Percentiles rank a stretch among this genome's conserved stretches.
These are phyloP conservation scores for Chlamydomonas reinhardtii DNA, from an alignment of 163 green algal genomes.

Conservation along the genomic window DNA sequence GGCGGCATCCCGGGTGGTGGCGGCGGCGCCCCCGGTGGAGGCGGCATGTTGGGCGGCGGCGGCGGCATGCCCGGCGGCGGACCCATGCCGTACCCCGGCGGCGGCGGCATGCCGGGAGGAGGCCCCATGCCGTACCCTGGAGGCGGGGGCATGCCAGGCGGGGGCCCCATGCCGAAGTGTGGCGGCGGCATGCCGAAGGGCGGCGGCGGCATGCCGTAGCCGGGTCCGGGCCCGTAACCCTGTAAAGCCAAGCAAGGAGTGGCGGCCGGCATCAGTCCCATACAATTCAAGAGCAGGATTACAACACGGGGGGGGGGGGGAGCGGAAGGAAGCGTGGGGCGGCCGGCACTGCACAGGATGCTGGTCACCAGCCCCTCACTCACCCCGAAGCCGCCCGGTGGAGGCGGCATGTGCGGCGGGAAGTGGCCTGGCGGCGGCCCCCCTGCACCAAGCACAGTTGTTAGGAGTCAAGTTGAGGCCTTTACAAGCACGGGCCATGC, in stretches of 20 bases:
- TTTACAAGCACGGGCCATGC: no score
- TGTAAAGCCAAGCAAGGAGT: neutral
- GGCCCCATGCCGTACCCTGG: conserved; percentile 40
- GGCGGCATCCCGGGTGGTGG: no score
- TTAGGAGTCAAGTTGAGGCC: no score
- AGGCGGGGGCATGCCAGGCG: conserved; percentile 22
- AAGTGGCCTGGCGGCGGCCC: neutral
- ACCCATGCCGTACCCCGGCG: neutral
- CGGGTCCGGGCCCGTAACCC: neutral
- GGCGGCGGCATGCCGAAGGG: conserved; percentile 37
- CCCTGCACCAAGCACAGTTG: no score
- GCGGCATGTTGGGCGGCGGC: neutral
- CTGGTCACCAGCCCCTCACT: neutral
- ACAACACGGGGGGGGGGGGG: no score
- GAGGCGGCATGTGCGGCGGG: neutral
- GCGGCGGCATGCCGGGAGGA: conserved; percentile 52
- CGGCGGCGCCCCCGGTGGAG: no score
- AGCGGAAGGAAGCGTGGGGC: no score
- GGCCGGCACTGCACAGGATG: no score
- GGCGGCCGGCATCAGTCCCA: neutral
- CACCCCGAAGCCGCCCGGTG: neutral
- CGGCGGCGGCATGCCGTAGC: conserved; percentile 32
- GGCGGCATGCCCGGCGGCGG: conserved; percentile 32
- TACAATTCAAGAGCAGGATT: neutral
- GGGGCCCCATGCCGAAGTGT: conserved; percentile 40